A percentile compares a stretch with the other conserved stretches of the same genome.
These are phyloP conservation scores for Penicillium bovifimosum DNA, from an alignment of 495 filamentous ascomycete genomes.

Conservation along the genomic window DNA sequence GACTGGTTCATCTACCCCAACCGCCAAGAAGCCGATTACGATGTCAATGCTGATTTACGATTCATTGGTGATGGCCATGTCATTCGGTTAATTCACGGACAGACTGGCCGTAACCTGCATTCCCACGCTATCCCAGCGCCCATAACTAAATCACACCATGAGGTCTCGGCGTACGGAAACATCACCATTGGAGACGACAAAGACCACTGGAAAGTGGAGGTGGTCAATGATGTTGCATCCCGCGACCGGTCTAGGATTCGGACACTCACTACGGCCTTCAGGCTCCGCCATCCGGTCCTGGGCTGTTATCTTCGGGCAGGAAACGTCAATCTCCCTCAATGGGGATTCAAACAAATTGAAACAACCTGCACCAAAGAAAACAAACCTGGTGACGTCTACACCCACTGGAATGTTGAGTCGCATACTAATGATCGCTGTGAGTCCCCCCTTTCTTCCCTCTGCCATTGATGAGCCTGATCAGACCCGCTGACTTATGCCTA, in stretches of 20 bases:
- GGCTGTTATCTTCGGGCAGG: conserved; percentile 94
- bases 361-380: conserved; percentile 93
- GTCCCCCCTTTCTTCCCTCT: conserved; percentile 26
- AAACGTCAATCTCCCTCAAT: conserved; percentile 94
- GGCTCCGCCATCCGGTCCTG: conserved; percentile 74
- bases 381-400: conserved; percentile 86
- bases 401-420: conserved; percentile 97
- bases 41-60: conserved; percentile 59
- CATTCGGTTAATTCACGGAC: conserved; percentile 86
- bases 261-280: conserved; percentile 90
- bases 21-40: conserved; percentile 66
- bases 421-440: conserved; percentile 92
- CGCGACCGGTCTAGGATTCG: conserved; percentile 79
- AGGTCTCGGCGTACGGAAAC: conserved; percentile 95
- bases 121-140: conserved; percentile 87
- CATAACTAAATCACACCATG: conserved; percentile 79
- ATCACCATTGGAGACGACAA: conserved; percentile 96
- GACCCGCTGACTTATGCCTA: conserved; percentile 27
- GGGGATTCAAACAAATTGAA: conserved; percentile 99
- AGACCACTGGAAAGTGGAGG: conserved; percentile 94
- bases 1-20: conserved; percentile 99
- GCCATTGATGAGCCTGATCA: conserved; percentile 3
- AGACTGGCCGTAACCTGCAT: conserved; percentile 95
- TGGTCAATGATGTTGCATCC: conserved; percentile 82
- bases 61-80: conserved; percentile 73